Evolutionary conservation across 2,329 filamentous ascomycete species (phyloP).

Genomic region (Paecilomyces variotii): DNA sequence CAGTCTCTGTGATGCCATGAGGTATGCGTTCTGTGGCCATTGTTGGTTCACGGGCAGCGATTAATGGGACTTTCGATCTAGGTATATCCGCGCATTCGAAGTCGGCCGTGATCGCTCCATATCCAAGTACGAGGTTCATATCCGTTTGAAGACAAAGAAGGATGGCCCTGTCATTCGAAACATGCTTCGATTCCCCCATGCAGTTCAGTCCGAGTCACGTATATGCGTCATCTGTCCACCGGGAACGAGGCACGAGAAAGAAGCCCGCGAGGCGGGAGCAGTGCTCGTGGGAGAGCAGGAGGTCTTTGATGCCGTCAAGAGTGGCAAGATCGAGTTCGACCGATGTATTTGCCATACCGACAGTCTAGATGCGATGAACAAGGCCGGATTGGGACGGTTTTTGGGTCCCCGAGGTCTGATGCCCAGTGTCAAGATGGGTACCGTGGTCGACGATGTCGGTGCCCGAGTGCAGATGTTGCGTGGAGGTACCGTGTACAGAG

Average conservation of each 20-base stretch:
- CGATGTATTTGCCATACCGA: conserved; percentile 77
- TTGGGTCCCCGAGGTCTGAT: conserved; percentile 87
- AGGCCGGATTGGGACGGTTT: conserved; percentile 70
- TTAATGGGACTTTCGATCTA: conserved; percentile 30
- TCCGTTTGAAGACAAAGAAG: conserved; percentile 75
- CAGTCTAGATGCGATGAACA: conserved; percentile 68
- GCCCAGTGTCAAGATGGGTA: conserved; percentile 82
- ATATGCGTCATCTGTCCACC: conserved; percentile 91
- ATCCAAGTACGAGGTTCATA: conserved; percentile 80
- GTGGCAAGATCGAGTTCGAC: conserved; percentile 78
- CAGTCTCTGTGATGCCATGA: conserved; percentile 84
- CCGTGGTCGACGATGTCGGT: conserved; percentile 73
- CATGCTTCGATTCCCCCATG: conserved; percentile 78
- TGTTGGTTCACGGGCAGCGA: conserved; percentile 1
- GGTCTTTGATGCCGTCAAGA: conserved; percentile 70
- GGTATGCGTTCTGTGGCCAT: conserved; percentile 37
- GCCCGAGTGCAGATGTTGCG: conserved; percentile 71
- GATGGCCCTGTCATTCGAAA: conserved; percentile 82
- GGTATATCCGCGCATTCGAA: conserved; percentile 86
- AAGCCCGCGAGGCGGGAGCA: conserved; percentile 71
- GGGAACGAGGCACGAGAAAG: conserved; percentile 62
- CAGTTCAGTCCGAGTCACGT: conserved; percentile 77
- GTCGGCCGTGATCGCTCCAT: conserved; percentile 67
- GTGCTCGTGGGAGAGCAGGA: conserved; percentile 76
- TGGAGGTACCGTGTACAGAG: conserved; percentile 78